Evolutionary conservation across 176 grass and related monocot species (phyloP), one percentile per base, ranked within the genome.

Genomic region (Juncus effusus): DNA sequence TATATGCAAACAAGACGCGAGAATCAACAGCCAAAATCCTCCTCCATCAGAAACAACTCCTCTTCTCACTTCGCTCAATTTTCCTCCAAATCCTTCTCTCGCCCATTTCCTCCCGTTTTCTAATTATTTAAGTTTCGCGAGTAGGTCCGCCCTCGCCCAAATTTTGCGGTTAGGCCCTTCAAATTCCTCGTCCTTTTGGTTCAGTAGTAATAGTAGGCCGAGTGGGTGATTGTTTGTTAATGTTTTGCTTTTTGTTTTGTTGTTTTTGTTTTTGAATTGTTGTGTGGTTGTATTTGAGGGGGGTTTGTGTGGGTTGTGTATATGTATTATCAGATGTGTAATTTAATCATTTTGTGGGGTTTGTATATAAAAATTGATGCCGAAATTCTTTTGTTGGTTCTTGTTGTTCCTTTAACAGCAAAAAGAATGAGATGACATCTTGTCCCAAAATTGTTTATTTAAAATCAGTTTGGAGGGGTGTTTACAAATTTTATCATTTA

Each of bases 1-100:
- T 61, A 82, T 97, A 37, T 97, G 94, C 72, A 97, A 89, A 81
- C 83, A 69, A 62, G 94, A 97, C 35, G 87, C 87, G 42, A 88
- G 62, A 42, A 69, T 72, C 51, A 85, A 79, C 81, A 61, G 50
- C 39, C 51, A 80, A 75, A 78, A 76, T 37, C 56, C 66, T 28
- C 84, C 84, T 15, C 78, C 85, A 55, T 79, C 87, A 38, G 91
- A 96, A 76, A 79, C 61, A 13, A 90, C 87, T 9, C 91, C 91
- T 69, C 58, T 96, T 38, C 91, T 96, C 39, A 50, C 0, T 51
- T 5, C 41, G 12, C 49, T 40, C 42, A 52, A 38, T 45, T 59
- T 59, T n/a, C 69, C 54, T 60, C 15, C 69, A 15, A 72, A 56
- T 56, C 69, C 69, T 60, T 72, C 54, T 12, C 69, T 72, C 36